phyloP scores from a whole-genome alignment of 495 filamentous ascomycete species.

The Endocarpon pusillum region DNA sequence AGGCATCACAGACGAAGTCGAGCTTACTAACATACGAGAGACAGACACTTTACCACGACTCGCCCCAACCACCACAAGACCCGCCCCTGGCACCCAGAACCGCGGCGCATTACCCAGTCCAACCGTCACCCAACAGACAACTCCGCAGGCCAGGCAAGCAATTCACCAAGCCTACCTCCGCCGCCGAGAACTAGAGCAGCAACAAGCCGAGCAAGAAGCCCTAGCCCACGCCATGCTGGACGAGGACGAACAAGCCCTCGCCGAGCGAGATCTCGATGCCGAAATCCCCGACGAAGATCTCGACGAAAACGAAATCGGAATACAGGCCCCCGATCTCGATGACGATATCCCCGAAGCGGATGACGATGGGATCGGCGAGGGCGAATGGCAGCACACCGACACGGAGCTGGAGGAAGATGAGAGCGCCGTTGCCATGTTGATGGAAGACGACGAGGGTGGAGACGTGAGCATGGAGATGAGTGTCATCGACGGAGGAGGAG shows the following conservation, averaged over 20 bases:
- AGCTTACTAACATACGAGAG: no score
- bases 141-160: no score
- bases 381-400: slow-evolving; percentile 58
- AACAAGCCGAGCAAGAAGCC: slow-evolving; percentile 3
- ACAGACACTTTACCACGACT: no score
- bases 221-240: no score
- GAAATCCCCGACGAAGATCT: slow-evolving; percentile 24
- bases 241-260: slow-evolving; percentile 25
- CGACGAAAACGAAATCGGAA: slow-evolving; percentile 11
- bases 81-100: not conserved
- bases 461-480: no score
- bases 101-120: no score
- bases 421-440: not conserved
- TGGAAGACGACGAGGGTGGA: no score
- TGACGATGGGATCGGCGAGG: slow-evolving; percentile 17
- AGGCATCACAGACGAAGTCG: not conserved
- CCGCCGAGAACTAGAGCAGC: slow-evolving; percentile 1
- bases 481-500: no score
- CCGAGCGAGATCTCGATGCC: slow-evolving; percentile 33
- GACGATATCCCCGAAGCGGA: slow-evolving; percentile 24
- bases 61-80: not conserved
- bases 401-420: slow-evolving; percentile 30
- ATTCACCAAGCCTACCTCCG: no score
- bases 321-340: slow-evolving; percentile 19
- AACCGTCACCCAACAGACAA: no score